phyloP scores from a whole-genome alignment of 2,329 filamentous ascomycete species.

The Penicillium thymicola region DNA sequence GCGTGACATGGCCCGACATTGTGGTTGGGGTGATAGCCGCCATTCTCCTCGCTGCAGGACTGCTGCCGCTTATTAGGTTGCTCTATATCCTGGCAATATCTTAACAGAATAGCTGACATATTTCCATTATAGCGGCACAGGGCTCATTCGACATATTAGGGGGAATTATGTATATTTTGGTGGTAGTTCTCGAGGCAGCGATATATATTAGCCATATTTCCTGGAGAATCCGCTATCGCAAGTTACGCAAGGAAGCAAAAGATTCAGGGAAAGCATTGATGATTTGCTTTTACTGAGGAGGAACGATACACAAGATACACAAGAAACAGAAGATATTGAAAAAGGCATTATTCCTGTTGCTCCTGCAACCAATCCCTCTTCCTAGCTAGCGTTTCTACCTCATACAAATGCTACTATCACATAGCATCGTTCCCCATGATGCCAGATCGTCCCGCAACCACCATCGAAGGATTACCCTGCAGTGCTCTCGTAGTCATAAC shows the following conservation, averaged over 20 bases:
- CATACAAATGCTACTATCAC: too few relatives aligned
- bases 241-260: conserved; percentile 53
- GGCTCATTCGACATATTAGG: conserved; percentile 61
- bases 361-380: neutral
- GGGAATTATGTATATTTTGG: conserved; percentile 58
- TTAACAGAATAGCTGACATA: conserved; percentile 12
- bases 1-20: conserved; percentile 53
- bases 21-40: conserved; percentile 58
- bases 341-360: neutral
- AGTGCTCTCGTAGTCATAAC: too few relatives aligned
- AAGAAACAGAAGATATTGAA: conserved; percentile 6
- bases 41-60: conserved; percentile 54
- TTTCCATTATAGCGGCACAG: conserved; percentile 50
- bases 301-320: conserved; percentile 5
- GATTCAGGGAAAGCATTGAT: conserved; percentile 53
- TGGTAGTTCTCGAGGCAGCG: conserved; percentile 58
- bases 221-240: conserved; percentile 57
- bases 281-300: conserved; percentile 43
- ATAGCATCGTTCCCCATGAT: too few relatives aligned
- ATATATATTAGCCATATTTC: conserved; percentile 59
- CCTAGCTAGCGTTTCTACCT: neutral
- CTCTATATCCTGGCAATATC: neutral
- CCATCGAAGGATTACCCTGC: too few relatives aligned
- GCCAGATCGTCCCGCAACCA: too few relatives aligned
- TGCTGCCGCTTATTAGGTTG: conserved; percentile 54